Evolutionary conservation across 1,284 basidiomycete species (phyloP).

Genomic region (Moesziomyces globuligerus): DNA sequence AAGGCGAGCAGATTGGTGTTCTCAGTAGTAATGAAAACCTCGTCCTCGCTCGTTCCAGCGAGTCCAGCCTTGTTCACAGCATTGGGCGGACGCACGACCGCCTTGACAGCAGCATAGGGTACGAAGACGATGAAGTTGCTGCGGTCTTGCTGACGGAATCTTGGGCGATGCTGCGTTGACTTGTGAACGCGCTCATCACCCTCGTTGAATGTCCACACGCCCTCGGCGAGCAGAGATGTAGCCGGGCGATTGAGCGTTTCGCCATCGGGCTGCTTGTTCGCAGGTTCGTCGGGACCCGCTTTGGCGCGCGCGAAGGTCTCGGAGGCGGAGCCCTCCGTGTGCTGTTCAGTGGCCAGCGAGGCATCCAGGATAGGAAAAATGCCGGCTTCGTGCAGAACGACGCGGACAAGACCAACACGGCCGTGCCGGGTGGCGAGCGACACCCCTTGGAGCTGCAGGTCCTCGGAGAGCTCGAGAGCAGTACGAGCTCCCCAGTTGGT

Average conservation of each 20-base stretch:
- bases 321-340: slow-evolving; percentile 44
- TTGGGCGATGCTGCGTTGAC: slow-evolving; percentile 29
- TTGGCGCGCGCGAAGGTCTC: slow-evolving; percentile 27
- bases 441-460: slow-evolving; percentile 42
- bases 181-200: slow-evolving; percentile 9
- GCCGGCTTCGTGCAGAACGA: slow-evolving; percentile 56
- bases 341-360: slow-evolving; percentile 51
- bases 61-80: slow-evolving; percentile 39
- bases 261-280: background rate
- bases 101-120: slow-evolving; percentile 61
- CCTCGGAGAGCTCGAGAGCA: slow-evolving; percentile 55
- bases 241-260: slow-evolving; percentile 16
- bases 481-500: slow-evolving; percentile 50
- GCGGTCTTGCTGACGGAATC: slow-evolving; percentile 51
- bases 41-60: slow-evolving; percentile 65
- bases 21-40: slow-evolving; percentile 69
- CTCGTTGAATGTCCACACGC: slow-evolving; percentile 56
- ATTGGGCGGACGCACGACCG: slow-evolving; percentile 29
- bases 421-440: slow-evolving; percentile 49
- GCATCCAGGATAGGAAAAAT: slow-evolving; percentile 67
- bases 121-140: slow-evolving; percentile 67
- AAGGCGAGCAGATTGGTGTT: slow-evolving; percentile 70
- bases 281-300: slow-evolving; percentile 10
- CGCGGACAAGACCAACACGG: slow-evolving; percentile 33
- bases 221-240: slow-evolving; percentile 50